Evolutionary conservation across 73 alveolate genomes (phyloP).

Genomic region (Paramecium primaurelia): DNA sequence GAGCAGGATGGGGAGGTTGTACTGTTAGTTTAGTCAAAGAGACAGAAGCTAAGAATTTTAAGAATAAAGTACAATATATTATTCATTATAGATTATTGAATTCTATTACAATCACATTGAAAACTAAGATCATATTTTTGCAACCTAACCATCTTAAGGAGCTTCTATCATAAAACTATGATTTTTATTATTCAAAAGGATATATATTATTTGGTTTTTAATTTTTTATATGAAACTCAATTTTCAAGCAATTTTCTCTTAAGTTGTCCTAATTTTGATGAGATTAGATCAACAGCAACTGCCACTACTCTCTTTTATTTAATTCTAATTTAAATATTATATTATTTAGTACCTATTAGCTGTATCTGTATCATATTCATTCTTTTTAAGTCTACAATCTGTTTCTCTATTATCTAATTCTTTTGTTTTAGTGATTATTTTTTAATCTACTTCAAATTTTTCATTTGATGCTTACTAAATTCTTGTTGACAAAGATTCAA

Average conservation of each 20-base stretch:
- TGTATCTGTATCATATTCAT: not conserved
- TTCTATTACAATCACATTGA: not conserved
- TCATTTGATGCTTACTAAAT: not conserved
- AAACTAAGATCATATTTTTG: not conserved
- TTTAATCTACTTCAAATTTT: slow-evolving; percentile 19
- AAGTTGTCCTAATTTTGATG: slow-evolving; percentile 14
- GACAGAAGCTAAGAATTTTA: not conserved
- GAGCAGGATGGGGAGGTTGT: slow-evolving; percentile 98
- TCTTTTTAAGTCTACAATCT: slow-evolving; percentile 35
- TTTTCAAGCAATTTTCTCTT: slow-evolving; percentile 5
- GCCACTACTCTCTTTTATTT: not conserved
- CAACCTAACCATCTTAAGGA: not conserved
- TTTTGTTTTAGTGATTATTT: not conserved
- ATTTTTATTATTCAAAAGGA: not conserved
- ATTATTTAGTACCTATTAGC: not conserved
- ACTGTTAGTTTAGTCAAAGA: slow-evolving; percentile 60
- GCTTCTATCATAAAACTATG: not conserved
- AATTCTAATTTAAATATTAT: not conserved
- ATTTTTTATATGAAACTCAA: not conserved
- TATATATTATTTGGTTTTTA: not conserved
- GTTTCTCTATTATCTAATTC: slow-evolving; percentile 24
- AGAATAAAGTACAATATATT: not conserved
- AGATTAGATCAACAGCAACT: not conserved
- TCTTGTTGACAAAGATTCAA: not conserved
- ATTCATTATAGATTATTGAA: not conserved